Percentiles rank a stretch among this genome's conserved stretches.
Evolutionary conservation across 768 basidiomycete genomes (phyloP).

Genomic region (Neoboletus magnificus): DNA sequence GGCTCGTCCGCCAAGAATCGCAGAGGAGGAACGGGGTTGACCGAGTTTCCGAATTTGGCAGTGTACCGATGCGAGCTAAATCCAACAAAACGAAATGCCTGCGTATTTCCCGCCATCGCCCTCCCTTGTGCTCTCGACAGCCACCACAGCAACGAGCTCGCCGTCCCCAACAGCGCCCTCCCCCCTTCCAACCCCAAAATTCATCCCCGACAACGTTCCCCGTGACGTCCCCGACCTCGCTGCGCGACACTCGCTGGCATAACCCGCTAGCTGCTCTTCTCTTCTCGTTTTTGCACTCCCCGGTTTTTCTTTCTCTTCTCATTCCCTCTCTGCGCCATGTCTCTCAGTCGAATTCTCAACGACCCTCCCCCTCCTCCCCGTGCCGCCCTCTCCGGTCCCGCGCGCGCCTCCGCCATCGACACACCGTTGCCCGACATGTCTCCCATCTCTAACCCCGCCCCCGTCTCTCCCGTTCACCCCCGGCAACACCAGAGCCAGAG

Average conservation of each 20-base stretch:
- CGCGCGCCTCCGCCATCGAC: constrained; percentile 23
- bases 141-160: constrained; percentile 19
- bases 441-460: constrained; percentile 15
- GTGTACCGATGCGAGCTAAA: constrained; percentile 34
- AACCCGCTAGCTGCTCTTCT: not conserved
- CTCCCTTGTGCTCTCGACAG: constrained; percentile 16
- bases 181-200: not conserved
- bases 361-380: constrained; percentile 53
- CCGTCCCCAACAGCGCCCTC: constrained; percentile 4
- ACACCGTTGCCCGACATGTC: constrained; percentile 22
- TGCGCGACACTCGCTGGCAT: not conserved
- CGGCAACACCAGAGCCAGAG: constrained; percentile 29
- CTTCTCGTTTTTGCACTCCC: not conserved
- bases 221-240: not conserved
- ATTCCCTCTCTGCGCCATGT: constrained; percentile 46
- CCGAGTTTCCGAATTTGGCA: constrained; percentile 30
- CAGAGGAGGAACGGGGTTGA: constrained; percentile 12
- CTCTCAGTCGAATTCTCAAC: constrained; percentile 77
- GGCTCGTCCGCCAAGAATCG: constrained; percentile 28
- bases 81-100: constrained; percentile 36
- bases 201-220: not conserved
- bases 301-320: not conserved
- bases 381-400: constrained; percentile 25
- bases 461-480: constrained; percentile 19
- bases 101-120: constrained; percentile 33